Base-by-base conservation (phyloP, 371 early-diverging fungal genomes). In the Coemansia sp. region DNA sequence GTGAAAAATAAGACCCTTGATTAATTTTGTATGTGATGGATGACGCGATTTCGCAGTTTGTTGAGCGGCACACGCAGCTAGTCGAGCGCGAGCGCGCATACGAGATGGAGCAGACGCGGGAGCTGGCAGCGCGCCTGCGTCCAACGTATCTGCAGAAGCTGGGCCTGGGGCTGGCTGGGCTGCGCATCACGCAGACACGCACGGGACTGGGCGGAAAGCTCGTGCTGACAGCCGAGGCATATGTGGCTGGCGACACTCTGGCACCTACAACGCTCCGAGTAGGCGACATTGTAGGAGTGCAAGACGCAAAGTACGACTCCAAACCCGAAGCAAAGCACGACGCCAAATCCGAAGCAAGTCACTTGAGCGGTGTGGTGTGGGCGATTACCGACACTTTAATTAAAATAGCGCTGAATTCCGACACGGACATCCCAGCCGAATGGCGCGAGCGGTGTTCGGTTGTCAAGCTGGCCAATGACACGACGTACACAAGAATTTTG, bases 141-240 rank as follows among this genome's bases (percentile, higher is more conserved):
- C 86, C 92, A 0, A 72, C 81, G 11, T 85, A 89, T 24, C 78
- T 92, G 23, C 90, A 91, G 68, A 83, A 83, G 48, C 84, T 85
- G 15, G 93, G 93, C 0, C 71, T 89, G 8, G 88, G 88, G 12
- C 74, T 93, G 17, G 80, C 88, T 12, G 85, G 84, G 2, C 78
- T 92, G 29, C 85, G 84, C 6, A 84, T 90, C 21, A 79, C 87
- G n/a, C 85, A 83, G 15, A 84, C 87, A 80, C 85, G 90, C 52
- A 89, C 92, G 0, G 93, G 92, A 19, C 78, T 91, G 4, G 92
- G 92, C 28, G 93, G 93, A 11, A 87, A 89, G 67, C 86, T 84
- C 44, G 73, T 91, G 63, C 77, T 92, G 11, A 91, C 90, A 32
- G 67, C 89, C 11, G 91, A 90, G 54, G 83, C 87, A 0, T 79